These are phyloP conservation scores for Penicillium flavigenum DNA, from an alignment of 495 filamentous ascomycete genomes.

Conservation along the genomic window DNA sequence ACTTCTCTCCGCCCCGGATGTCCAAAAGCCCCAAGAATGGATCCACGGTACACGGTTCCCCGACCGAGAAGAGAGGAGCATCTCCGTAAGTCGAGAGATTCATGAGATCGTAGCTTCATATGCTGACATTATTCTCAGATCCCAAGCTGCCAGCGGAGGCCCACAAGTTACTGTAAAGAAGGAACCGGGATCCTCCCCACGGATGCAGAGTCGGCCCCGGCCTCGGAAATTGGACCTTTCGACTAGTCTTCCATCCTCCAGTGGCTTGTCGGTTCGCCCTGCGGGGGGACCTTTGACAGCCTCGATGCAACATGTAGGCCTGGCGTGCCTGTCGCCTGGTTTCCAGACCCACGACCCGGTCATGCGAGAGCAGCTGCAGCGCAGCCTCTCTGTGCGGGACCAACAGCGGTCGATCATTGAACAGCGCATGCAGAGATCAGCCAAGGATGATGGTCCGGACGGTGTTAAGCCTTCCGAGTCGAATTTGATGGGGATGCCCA, in stretches of 20 bases:
- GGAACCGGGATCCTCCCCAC: constrained; percentile 82
- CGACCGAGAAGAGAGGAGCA: constrained; percentile 52
- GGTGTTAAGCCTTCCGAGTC: constrained; percentile 54
- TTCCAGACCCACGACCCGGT: constrained; percentile 95
- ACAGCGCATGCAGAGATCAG: constrained; percentile 81
- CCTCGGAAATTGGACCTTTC: constrained; percentile 88
- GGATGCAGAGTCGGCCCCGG: constrained; percentile 72
- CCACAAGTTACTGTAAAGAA: constrained; percentile 95
- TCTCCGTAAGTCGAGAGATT: constrained; percentile 50
- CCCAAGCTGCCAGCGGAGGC: constrained; percentile 44
- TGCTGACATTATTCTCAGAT: constrained; percentile 19
- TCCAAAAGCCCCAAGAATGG: constrained; percentile 41
- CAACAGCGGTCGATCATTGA: constrained; percentile 96
- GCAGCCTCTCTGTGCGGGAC: constrained; percentile 89
- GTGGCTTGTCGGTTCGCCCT: constrained; percentile 57
- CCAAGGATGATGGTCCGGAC: constrained; percentile 69
- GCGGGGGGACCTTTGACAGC: constrained; percentile 78
- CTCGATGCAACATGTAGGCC: constrained; percentile 85
- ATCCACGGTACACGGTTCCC: constrained; percentile 40
- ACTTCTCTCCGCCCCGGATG: constrained; percentile 40
- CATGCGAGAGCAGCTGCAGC: constrained; percentile 92
- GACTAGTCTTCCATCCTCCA: constrained; percentile 62
- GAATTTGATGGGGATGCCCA: constrained; percentile 57
- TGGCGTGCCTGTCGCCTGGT: constrained; percentile 92
- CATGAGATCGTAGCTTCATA: constrained; percentile 2